Base-by-base conservation (phyloP, 140 eudicot species). In the Cichorium intybus region DNA sequence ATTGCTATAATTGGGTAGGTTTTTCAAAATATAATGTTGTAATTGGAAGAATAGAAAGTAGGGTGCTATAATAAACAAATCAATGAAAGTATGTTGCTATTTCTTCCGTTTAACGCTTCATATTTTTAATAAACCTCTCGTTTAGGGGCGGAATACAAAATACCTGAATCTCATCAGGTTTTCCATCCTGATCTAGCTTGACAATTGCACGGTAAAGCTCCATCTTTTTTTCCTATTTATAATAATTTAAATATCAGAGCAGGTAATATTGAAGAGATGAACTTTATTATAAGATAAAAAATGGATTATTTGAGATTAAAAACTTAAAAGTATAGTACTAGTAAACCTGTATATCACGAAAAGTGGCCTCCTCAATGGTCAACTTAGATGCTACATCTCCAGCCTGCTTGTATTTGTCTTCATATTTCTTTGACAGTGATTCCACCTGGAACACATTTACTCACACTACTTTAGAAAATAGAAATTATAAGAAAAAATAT, bases 321-420 rank as follows among this genome's bases (percentile, higher is more conserved):
- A 47, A 54, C 24, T 51, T 63, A 60, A 35, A 52, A 39, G 12
- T 29, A 41, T 57, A 49, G 4, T 12, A 59, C 50, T 16, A 45
- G 52, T 37, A 41, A 45, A 93, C 99, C 97, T 93, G 99, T 50
- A 93, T 83, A 79, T 93, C 99, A 50, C 99, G 95, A 66, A 93
- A 93, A 15, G 97, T 93, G 62, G 99, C 90, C 87, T 93, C 99
- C 81, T 93, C 99, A 27, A 93, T 79, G 29, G 81, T 74, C 71
- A 93, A 66, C 64, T 78, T 93, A 14, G 99, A 93, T 33, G 97
- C 97, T 69, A 93, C 99, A 88, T 88, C 97, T 70, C 99, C 99
- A 73, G 82, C 34, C 69, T 89, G 97, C 75, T 80, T 85, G 86
- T 88, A 93, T 66, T 88, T 86, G 28, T 93, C 97, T 82, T 88